These are phyloP conservation scores for Mucor saturninus DNA, from an alignment of 371 early-diverging fungal species.

Conservation along the genomic window DNA sequence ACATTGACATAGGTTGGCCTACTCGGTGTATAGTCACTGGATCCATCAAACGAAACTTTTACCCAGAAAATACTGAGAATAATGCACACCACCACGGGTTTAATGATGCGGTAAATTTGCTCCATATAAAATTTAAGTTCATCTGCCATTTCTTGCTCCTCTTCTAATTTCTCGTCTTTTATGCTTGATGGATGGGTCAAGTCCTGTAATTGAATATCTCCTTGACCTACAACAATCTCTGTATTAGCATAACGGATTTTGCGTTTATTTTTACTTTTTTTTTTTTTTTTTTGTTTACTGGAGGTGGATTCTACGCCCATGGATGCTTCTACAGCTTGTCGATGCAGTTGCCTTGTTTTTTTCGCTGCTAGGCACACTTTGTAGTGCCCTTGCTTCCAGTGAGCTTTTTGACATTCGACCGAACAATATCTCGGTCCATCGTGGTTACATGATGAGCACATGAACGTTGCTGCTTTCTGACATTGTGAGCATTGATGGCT, in stretches of 20 bases:
- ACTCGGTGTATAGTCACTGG: conserved; percentile 65
- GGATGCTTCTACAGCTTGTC: conserved; percentile 5
- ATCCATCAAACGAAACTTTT: conserved; percentile 66
- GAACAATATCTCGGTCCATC: conserved; percentile 71
- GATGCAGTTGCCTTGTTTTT: conserved; percentile 7
- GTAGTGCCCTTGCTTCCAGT: conserved; percentile 66
- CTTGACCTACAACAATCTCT: not conserved
- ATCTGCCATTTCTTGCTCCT: conserved; percentile 44
- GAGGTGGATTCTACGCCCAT: not conserved
- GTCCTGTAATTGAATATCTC: conserved; percentile 28
- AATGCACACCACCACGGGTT: conserved; percentile 81
- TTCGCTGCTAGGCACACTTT: conserved; percentile 41
- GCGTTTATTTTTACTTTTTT: too few species aligned
- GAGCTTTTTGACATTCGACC: conserved; percentile 65
- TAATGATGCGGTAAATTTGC: conserved; percentile 81
- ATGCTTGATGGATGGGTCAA: conserved; percentile 7
- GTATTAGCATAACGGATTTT: too few species aligned
- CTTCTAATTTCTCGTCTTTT: conserved; percentile 2
- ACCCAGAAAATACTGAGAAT: conserved; percentile 83
- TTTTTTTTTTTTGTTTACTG: not conserved
- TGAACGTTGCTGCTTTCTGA: conserved; percentile 56
- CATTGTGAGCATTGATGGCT: conserved; percentile 38
- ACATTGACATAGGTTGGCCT: conserved; percentile 51
- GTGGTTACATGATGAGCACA: conserved; percentile 65
- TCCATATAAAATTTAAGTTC: conserved; percentile 78